Conservation (phyloP, 345 rosid genomes). For the Eucalyptus cladocalyx region DNA sequence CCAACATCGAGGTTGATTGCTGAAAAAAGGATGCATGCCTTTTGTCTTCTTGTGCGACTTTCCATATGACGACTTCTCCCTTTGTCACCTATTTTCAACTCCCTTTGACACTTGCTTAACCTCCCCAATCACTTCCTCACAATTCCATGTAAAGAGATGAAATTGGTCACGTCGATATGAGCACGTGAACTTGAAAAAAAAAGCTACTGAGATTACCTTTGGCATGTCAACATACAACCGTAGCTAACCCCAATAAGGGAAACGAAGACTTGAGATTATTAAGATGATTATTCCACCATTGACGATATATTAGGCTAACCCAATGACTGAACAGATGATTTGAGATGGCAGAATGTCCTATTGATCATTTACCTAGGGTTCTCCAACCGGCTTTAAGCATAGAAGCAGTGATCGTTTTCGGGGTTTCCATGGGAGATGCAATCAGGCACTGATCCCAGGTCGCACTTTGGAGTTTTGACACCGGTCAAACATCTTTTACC, state of each 20-base stretch:
- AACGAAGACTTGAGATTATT: neutral
- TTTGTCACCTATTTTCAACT: neutral
- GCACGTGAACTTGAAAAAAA: neutral
- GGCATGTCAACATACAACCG: neutral
- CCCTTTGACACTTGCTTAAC: neutral
- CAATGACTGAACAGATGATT: neutral
- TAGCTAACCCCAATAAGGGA: neutral
- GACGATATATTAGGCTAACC: neutral
- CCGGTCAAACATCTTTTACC: neutral
- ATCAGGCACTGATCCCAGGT: neutral
- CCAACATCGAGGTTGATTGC: neutral
- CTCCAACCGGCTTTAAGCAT: neutral
- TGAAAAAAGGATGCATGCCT: neutral
- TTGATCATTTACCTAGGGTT: neutral
- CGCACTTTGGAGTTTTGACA: neutral
- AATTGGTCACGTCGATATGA: neutral
- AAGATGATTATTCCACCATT: neutral
- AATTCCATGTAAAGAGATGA: neutral
- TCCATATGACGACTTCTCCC: neutral
- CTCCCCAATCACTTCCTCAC: neutral
- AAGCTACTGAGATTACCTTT: neutral
- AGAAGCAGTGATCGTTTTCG: neutral
- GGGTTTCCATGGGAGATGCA: neutral
- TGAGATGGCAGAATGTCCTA: neutral
- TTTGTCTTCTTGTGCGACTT: neutral